Base-by-base conservation (phyloP, 2,329 filamentous ascomycete species). In the Diaporthe humulicola region DNA sequence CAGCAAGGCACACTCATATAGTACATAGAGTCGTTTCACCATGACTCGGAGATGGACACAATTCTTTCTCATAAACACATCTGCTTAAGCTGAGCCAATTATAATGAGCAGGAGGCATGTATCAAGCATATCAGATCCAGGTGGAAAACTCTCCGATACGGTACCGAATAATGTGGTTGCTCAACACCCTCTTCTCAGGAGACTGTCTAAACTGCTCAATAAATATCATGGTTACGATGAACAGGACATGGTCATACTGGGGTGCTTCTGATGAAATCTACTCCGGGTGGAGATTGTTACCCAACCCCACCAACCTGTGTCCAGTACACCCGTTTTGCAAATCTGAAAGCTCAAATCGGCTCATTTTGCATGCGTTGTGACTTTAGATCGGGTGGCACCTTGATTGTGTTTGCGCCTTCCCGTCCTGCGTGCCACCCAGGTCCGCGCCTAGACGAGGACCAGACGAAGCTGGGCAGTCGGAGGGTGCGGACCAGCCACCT, bases 381-480 rank as follows among this genome's bases (percentile, higher is more conserved):
- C 14, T 38, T 15, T 30, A 7, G 7, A 8, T 7, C 28, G 42
- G 19, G 45, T 67, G 45, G 5, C 22, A 36, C 61, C 30, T 42
- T 45, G 2, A 38, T 30, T 25, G 61, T 67, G 61, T 50, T 67
- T 67, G 61, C 33, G 12, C 12, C 45, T 48, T 38, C 45, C 61
- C 42, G 61, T 50, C 19, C 61, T 50, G 40, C 50, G 60, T 22
- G n/a, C 19, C 42, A 66, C 30, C 28, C 28, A 50, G 30, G 4
- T 36, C 42, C 61, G 12, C n/a, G 17, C 9, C 3, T 28, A 28
- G 36, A 64, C 40, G 60, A 45, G 61, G 61, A 25, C 30, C 3
- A 38, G 42, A 52, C 42, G 61, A 50, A 6, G 22, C 22, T 2
- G 42, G 12, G 50, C 19, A 14, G 17, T 36, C 1, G 28, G 22